These are phyloP conservation scores for Euptelea pleiosperma DNA, from an alignment of 164 flowering plant species.

Conservation along the genomic window DNA sequence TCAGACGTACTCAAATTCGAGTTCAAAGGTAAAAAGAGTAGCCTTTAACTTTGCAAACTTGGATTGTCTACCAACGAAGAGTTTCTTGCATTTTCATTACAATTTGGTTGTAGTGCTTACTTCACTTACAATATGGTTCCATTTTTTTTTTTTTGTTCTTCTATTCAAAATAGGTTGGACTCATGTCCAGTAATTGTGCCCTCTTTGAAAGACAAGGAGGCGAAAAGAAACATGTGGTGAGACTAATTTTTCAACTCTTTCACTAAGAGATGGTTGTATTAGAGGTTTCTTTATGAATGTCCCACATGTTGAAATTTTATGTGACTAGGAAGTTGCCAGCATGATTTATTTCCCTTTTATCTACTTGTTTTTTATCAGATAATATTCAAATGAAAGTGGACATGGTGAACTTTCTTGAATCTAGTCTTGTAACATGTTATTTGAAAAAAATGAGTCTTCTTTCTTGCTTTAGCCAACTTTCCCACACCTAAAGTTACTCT, in stretches of 20 bases:
- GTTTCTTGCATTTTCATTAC: neutral
- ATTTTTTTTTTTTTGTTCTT: conserved; percentile 13
- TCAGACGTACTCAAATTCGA: conserved; percentile 34
- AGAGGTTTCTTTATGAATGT: neutral
- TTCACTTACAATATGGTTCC: neutral
- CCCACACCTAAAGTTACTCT: neutral
- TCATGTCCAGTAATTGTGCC: conserved; percentile 4
- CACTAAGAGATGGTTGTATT: neutral
- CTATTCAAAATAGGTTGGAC: conserved; percentile 9
- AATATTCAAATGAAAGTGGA: neutral
- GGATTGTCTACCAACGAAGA: neutral
- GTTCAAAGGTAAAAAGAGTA: conserved; percentile 44
- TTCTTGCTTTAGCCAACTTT: neutral
- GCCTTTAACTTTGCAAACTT: neutral
- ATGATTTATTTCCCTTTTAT: neutral
- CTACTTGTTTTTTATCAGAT: neutral
- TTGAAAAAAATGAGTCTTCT: no score
- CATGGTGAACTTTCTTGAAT: neutral
- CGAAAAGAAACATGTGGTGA: conserved; percentile 10
- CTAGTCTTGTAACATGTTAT: neutral
- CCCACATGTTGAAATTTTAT: neutral
- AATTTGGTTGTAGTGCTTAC: neutral
- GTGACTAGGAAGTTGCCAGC: neutral
- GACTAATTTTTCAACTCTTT: neutral
- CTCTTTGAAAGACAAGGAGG: conserved; percentile 9